Evolutionary conservation across 2,329 filamentous ascomycete species (phyloP).

Genomic region (Monosporascus sp.): DNA sequence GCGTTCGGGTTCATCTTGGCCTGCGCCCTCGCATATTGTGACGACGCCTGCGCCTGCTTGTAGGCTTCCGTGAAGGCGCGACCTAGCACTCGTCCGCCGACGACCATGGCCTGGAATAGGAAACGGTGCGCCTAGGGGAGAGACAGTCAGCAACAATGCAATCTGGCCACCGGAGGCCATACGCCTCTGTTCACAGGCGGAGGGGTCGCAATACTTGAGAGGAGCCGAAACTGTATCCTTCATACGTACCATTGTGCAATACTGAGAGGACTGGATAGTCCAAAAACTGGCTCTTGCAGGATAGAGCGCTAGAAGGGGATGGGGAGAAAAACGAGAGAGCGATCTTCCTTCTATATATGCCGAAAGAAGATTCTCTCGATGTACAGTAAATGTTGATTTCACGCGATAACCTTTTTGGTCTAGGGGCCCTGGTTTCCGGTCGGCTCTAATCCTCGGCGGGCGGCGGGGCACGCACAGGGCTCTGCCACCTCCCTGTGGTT

Average conservation of each 20-base stretch:
- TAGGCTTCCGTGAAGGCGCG: conserved; percentile 92
- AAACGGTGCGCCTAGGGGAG: conserved; percentile 81
- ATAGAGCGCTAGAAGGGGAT: background rate
- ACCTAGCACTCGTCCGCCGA: conserved; percentile 85
- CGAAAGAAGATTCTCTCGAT: background rate
- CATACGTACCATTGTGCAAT: background rate
- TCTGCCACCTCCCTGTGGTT: background rate
- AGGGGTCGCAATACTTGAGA: background rate
- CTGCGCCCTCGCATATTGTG: conserved; percentile 72
- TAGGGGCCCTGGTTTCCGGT: background rate
- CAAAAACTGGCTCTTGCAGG: background rate
- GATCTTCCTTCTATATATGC: background rate
- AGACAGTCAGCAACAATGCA: conserved; percentile 3
- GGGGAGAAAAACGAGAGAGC: background rate
- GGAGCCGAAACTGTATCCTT: background rate
- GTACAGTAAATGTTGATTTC: background rate
- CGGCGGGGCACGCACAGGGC: background rate
- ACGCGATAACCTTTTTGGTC: background rate
- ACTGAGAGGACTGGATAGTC: background rate
- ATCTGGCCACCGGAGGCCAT: background rate
- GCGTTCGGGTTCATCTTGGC: conserved; percentile 50
- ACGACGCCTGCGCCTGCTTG: conserved; percentile 86
- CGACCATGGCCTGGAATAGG: conserved; percentile 87
- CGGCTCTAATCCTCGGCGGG: too few species aligned
- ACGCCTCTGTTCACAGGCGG: too few species aligned